Percentiles rank a stretch among this genome's conserved stretches.
Evolutionary conservation across 768 basidiomycete species (phyloP).

Genomic region (Mycena pura): DNA sequence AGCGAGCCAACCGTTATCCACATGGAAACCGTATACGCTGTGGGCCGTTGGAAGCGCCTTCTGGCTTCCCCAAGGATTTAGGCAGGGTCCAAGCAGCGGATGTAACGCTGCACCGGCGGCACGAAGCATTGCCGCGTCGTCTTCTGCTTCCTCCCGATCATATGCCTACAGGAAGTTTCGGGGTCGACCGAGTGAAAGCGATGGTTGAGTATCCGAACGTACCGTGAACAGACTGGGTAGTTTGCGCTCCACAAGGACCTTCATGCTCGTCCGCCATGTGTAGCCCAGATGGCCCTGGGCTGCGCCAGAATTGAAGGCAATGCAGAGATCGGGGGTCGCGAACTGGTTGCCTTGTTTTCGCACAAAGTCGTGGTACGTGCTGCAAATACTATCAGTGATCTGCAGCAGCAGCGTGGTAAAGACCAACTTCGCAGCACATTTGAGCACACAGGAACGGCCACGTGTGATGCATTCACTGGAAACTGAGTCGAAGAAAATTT

Average conservation of each 20-base stretch:
- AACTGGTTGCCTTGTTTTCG: neutral
- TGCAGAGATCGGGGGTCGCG: too few species aligned
- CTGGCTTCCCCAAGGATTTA: slow-evolving; percentile 26
- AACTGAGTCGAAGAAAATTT: too few species aligned
- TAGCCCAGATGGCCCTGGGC: neutral
- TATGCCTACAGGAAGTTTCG: too few species aligned
- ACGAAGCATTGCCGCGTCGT: slow-evolving; percentile 17
- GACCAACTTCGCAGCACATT: too few species aligned
- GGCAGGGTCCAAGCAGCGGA: slow-evolving; percentile 9
- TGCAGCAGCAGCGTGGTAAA: too few species aligned
- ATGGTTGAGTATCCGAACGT: too few species aligned
- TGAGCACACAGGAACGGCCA: too few species aligned
- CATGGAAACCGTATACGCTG: slow-evolving; percentile 40
- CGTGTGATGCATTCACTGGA: too few species aligned
- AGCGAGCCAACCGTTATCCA: slow-evolving; percentile 42
- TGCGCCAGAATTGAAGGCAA: neutral
- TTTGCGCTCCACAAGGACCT: neutral
- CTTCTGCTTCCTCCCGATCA: slow-evolving; percentile 18
- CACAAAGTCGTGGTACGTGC: too few species aligned
- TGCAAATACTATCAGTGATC: too few species aligned
- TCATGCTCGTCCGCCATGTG: neutral
- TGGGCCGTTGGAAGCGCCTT: slow-evolving; percentile 27
- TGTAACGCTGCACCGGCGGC: slow-evolving; percentile 18
- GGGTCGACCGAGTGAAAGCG: too few species aligned
- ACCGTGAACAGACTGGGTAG: neutral